A percentile compares a stretch with the other conserved stretches of the same genome.
These are phyloP conservation scores for Zasmidium citrigriseum DNA, from an alignment of 2,329 filamentous ascomycete species.

Conservation along the genomic window DNA sequence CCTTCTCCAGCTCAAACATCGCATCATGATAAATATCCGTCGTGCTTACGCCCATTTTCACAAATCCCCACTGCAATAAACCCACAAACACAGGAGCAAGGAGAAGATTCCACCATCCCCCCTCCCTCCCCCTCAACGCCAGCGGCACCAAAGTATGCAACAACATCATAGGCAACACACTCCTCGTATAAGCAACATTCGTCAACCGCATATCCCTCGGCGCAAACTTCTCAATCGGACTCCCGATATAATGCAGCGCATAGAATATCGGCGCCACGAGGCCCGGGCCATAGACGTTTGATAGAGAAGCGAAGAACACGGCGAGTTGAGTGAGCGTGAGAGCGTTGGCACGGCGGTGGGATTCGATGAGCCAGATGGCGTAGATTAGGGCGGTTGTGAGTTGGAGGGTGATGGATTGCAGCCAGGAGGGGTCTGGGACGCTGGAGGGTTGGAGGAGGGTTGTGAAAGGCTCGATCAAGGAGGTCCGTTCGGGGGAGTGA, in stretches of 20 bases:
- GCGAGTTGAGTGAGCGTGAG: constrained; percentile 1
- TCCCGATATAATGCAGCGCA: constrained; percentile 40
- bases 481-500: background rate
- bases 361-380: constrained; percentile 16
- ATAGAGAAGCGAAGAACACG: constrained; percentile 27
- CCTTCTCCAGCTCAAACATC: constrained; percentile 11
- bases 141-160: constrained; percentile 16
- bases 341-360: constrained; percentile 8
- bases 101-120: background rate
- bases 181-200: constrained; percentile 29
- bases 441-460: background rate
- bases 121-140: constrained; percentile 2
- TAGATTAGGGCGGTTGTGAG: background rate
- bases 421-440: background rate
- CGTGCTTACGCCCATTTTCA: constrained; percentile 22
- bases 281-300: constrained; percentile 34
- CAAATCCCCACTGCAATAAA: constrained; percentile 20
- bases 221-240: constrained; percentile 36
- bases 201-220: constrained; percentile 37
- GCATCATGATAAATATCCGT: constrained; percentile 22
- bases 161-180: constrained; percentile 33
- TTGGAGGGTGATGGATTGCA: background rate
- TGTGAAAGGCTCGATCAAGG: background rate
- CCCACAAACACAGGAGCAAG: constrained; percentile 22
- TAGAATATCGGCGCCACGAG: constrained; percentile 39